phyloP scores from a whole-genome alignment of 1,284 basidiomycete genomes.

The Papiliotrema terrestris region DNA sequence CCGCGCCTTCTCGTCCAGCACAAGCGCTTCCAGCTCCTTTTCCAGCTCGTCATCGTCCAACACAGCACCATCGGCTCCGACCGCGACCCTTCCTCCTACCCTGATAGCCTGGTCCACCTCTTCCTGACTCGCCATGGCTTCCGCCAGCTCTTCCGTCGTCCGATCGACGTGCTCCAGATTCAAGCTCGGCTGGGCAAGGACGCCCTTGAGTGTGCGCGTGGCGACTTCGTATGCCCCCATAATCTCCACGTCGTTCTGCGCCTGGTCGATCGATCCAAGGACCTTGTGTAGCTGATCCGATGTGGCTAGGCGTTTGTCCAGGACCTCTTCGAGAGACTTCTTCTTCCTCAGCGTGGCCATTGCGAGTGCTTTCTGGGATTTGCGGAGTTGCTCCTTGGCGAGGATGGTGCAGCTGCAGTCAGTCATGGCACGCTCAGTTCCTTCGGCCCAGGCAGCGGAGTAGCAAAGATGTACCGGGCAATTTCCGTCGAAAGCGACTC shows the following conservation, averaged over 20 bases:
- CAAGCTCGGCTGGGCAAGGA: constrained; percentile 75
- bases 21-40: constrained; percentile 48
- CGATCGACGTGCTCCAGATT: constrained; percentile 71
- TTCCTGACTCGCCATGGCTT: constrained; percentile 71
- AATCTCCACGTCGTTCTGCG: constrained; percentile 83
- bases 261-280: constrained; percentile 76
- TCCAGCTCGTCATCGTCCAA: constrained; percentile 54
- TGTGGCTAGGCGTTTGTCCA: constrained; percentile 69
- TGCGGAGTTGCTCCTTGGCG: constrained; percentile 61
- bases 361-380: constrained; percentile 69
- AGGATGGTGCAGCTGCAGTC: constrained; percentile 58
- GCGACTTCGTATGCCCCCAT: constrained; percentile 81
- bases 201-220: constrained; percentile 65
- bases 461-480: constrained; percentile 53
- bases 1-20: constrained; percentile 44
- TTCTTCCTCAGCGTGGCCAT: constrained; percentile 70
- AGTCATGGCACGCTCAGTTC: constrained; percentile 33
- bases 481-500: constrained; percentile 58
- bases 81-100: constrained; percentile 61
- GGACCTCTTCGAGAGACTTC: constrained; percentile 73
- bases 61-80: constrained; percentile 55
- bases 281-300: constrained; percentile 72
- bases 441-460: background rate
- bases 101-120: constrained; percentile 78
- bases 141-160: constrained; percentile 81